Evolutionary conservation across 441 rosid species (phyloP).

Genomic region (Brassica balearica): DNA sequence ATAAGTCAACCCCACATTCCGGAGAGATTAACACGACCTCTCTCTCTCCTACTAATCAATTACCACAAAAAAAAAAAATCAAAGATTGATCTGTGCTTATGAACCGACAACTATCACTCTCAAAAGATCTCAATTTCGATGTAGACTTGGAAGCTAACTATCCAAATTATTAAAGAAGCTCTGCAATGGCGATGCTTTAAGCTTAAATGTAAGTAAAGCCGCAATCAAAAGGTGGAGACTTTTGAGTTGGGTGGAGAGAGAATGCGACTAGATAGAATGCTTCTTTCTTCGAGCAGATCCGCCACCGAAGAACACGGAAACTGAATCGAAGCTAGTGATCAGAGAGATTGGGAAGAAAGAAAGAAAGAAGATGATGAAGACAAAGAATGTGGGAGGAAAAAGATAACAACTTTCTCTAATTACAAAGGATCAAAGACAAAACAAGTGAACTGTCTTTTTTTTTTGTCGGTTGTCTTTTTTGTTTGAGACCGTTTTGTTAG

Average conservation of each 20-base stretch:
- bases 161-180: slow-evolving; percentile 12
- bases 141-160: slow-evolving; percentile 14
- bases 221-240: slow-evolving; percentile 26
- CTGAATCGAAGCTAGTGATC: slow-evolving; percentile 34
- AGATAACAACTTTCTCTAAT: slow-evolving; percentile 28
- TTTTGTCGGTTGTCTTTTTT: slow-evolving; percentile 44
- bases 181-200: slow-evolving; percentile 33
- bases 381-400: slow-evolving; percentile 32
- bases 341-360: slow-evolving; percentile 35
- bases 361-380: slow-evolving; percentile 29
- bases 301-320: slow-evolving; percentile 31
- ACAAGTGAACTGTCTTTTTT: slow-evolving; percentile 32
- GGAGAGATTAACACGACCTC: slow-evolving; percentile 8
- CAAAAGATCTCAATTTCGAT: slow-evolving; percentile 13
- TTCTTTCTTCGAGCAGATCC: slow-evolving; percentile 41
- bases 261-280: slow-evolving; percentile 9
- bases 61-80: background rate
- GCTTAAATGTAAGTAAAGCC: background rate
- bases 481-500: slow-evolving; percentile 40
- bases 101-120: no score
- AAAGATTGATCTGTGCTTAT: background rate
- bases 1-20: slow-evolving; percentile 39
- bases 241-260: slow-evolving; percentile 19
- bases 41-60: background rate
- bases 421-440: background rate